Evolutionary conservation across 345 rosid species (phyloP), one percentile per base, ranked within the genome.

Genomic region (Salix koriyanagi): DNA sequence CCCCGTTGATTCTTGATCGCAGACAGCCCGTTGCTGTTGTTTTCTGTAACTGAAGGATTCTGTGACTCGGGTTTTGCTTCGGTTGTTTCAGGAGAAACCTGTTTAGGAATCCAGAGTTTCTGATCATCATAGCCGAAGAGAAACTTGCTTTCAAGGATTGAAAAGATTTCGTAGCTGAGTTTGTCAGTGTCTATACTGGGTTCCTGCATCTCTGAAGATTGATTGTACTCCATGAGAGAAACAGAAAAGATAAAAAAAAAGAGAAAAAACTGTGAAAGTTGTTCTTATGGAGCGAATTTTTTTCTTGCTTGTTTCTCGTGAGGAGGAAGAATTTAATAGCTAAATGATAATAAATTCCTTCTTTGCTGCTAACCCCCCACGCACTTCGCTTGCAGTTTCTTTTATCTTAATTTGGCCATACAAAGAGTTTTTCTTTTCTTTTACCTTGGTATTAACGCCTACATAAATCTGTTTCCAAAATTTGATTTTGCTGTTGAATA

Each of bases 111-210:
- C 94, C 91, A 89, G 39, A 90, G 96, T 87, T 93, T 91, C 48
- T 87, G 90, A 76, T 91, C 95, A 10, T 88, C 94, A 79, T 94
- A 95, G 54, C 96, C 98, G 73, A 92, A 92, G 50, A 95, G 90
- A 67, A 92, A 92, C 69, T 95, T 95, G 85, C 91, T 92, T 67
- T 95, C 99, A 48, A 95, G 91, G 67, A 95, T 91, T 4, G 99
- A 95, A 83, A 95, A 95, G 72, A 95, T 92, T 84, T 95, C 99
- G 79, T 95, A 95, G 85, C 99, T 95, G 80, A 95, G 91, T 79
- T 95, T 95, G 75, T 92, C 97, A 2, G 97, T 89, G 74, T 95
- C 99, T 80, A 95, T 90, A 88, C 97, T 95, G 39, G 97, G 99
- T 75, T 92, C 99, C 67, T 91, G 94, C 92, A 90, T 84, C 82